Percentiles rank a stretch among this genome's conserved stretches.
Conservation (phyloP, 2,329 filamentous ascomycete genomes). For the Hansfordia pulvinata region DNA sequence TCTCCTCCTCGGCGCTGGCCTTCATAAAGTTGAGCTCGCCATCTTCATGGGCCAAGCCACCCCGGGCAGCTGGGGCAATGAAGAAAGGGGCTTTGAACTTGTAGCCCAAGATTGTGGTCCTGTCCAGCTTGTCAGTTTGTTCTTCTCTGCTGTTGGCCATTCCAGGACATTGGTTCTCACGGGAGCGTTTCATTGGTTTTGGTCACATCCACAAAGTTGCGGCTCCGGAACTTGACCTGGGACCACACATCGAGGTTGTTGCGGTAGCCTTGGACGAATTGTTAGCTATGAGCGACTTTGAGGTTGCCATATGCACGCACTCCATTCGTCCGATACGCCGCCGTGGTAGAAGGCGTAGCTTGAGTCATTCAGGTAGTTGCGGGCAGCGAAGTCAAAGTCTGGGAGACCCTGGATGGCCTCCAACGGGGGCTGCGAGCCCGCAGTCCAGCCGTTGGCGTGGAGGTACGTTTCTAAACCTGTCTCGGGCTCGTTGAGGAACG, state of each 20-base stretch:
- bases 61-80: constrained; percentile 34
- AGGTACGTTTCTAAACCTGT: constrained; percentile 3
- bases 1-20: constrained; percentile 30
- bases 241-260: constrained; percentile 42
- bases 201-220: constrained; percentile 35
- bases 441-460: constrained; percentile 16
- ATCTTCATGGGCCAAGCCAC: constrained; percentile 26
- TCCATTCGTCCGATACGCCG: constrained; percentile 40
- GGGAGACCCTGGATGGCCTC: constrained; percentile 31
- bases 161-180: constrained; percentile 5
- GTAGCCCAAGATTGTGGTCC: constrained; percentile 35
- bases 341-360: constrained; percentile 45
- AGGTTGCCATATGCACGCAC: too few relatives aligned
- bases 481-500: constrained; percentile 6
- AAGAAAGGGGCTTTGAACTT: constrained; percentile 41
- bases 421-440: constrained; percentile 25
- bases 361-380: constrained; percentile 27
- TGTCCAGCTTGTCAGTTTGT: constrained; percentile 8
- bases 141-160: not conserved
- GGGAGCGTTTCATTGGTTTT: constrained; percentile 23
- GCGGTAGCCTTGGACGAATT: too few relatives aligned
- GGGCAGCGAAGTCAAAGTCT: constrained; percentile 39
- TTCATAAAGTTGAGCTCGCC: constrained; percentile 35
- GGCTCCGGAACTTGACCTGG: constrained; percentile 31
- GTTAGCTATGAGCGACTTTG: too few relatives aligned